Evolutionary conservation across 495 filamentous ascomycete species (phyloP).

Genomic region (Cercophora scortea): DNA sequence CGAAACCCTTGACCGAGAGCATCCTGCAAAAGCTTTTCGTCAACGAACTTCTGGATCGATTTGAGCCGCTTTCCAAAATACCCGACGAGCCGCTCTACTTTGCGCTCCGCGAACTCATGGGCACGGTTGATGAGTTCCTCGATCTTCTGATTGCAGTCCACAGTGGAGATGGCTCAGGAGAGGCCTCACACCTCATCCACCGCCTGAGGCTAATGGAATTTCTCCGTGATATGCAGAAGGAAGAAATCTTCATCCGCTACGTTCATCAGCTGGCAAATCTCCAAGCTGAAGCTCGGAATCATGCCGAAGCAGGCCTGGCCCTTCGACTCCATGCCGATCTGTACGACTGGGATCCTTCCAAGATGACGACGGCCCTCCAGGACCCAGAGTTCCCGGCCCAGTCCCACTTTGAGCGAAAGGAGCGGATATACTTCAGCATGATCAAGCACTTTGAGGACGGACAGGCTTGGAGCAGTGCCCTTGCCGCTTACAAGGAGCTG

Average conservation of each 20-base stretch:
- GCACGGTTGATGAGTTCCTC: slow-evolving; percentile 80
- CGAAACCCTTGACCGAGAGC: slow-evolving; percentile 77
- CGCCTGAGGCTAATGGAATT: slow-evolving; percentile 93
- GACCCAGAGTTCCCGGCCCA: slow-evolving; percentile 78
- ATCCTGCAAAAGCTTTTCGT: slow-evolving; percentile 91
- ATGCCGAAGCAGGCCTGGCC: slow-evolving; percentile 85
- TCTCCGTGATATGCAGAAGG: slow-evolving; percentile 92
- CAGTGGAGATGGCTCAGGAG: slow-evolving; percentile 63
- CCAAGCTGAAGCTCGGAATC: slow-evolving; percentile 67
- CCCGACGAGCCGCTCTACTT: slow-evolving; percentile 67
- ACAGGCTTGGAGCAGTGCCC: slow-evolving; percentile 81
- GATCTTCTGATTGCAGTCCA: slow-evolving; percentile 92
- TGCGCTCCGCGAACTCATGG: slow-evolving; percentile 70
- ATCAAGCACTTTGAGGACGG: slow-evolving; percentile 93
- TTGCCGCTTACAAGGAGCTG: slow-evolving; percentile 88
- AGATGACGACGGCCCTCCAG: slow-evolving; percentile 55
- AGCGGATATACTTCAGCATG: slow-evolving; percentile 85
- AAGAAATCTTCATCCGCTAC: slow-evolving; percentile 94
- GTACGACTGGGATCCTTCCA: slow-evolving; percentile 80
- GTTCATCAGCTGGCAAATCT: slow-evolving; percentile 85
- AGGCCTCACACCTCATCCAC: slow-evolving; percentile 75
- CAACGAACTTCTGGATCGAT: slow-evolving; percentile 71
- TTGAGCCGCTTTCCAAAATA: slow-evolving; percentile 57
- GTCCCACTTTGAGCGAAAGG: slow-evolving; percentile 86
- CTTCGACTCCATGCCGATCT: slow-evolving; percentile 86